A percentile compares a stretch with the other conserved stretches of the same genome.
These are phyloP conservation scores for Penicillium sp. DNA, from an alignment of 2,329 filamentous ascomycete species.

Conservation along the genomic window DNA sequence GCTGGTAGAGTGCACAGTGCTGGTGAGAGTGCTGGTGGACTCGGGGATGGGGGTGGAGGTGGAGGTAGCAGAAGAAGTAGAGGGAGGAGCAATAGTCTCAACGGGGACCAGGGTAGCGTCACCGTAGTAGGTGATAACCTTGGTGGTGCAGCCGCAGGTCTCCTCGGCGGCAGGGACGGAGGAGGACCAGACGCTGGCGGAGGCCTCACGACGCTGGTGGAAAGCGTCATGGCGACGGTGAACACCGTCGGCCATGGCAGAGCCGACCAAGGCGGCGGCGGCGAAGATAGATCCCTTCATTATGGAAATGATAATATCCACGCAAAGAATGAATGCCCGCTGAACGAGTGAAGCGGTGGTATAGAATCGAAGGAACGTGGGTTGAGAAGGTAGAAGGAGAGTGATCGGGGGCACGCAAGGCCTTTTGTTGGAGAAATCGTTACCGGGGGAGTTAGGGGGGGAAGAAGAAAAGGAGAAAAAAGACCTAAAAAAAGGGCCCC, in stretches of 20 bases:
- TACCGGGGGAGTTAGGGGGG: conserved; percentile 17
- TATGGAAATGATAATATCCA: conserved; percentile 36
- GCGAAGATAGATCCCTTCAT: conserved; percentile 75
- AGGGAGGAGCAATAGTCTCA: conserved; percentile 23
- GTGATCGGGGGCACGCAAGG: conserved; percentile 22
- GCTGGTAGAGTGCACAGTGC: conserved; percentile 40
- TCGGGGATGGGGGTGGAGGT: conserved; percentile 24
- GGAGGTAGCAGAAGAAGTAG: neutral
- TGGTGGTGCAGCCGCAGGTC: conserved; percentile 69
- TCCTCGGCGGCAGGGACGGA: conserved; percentile 30
- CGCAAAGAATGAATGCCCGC: conserved; percentile 70
- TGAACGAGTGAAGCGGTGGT: conserved; percentile 61
- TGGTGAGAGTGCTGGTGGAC: conserved; percentile 22
- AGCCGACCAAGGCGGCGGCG: conserved; percentile 50
- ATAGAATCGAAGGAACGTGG: conserved; percentile 10
- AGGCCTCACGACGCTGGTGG: conserved; percentile 55
- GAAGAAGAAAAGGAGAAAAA: conserved; percentile 12
- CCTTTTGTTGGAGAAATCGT: conserved; percentile 25
- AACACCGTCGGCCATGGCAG: conserved; percentile 57
- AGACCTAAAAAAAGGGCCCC: neutral
- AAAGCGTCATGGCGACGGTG: conserved; percentile 53
- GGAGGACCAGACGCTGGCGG: conserved; percentile 13
- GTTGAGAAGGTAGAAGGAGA: conserved; percentile 19
- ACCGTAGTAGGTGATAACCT: conserved; percentile 69
- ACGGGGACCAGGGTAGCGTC: conserved; percentile 54